Evolutionary conservation across 306 rosid genomes (phyloP), one percentile per base, ranked within the genome.

Genomic region (Erythrophleum fordii): DNA sequence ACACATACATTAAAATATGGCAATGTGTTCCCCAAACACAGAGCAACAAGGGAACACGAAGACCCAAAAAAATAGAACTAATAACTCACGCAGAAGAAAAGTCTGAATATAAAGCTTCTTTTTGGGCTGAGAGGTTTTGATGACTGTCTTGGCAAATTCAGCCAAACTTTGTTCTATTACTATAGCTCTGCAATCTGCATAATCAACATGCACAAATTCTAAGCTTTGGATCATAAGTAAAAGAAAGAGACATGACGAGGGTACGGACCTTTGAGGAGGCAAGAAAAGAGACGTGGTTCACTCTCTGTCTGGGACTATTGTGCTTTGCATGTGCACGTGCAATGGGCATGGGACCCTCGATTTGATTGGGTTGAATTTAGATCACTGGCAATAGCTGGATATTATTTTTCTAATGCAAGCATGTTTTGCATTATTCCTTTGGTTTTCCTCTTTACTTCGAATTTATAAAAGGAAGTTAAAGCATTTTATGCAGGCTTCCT

Each of bases 271-370:
- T 3, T 66, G 51, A 26, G 52, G 52, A 53, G 65, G 82, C 77
- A 78, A 78, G 86, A 45, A 76, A 81, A 64, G 66, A 22, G 18
- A 73, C n/a, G 2, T n/a, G 41, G 26, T 53, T 66, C 23, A 23
- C 41, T 14, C 11, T 73, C 4, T 60, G 83, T 84, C 84, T 71
- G 59, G 18, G 4, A 46, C 61, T 72, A 73, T 76, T 14, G 39
- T 55, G 29, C 18, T 48, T 60, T 75, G 73, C 83, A 64, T 80
- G 83, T 73, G 77, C 87, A 80, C 92, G 92, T 89, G 89, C 87
- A 76, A 51, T 75, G 76, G 66, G 53, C 28, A 18, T 70, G 89
- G 86, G 81, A 42, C 87, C 76, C 72, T 25, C 37, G 25, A 37
- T 39, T 72, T 31, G 31, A 76, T 69, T 42, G 37, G 5, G 10